Percentiles rank a stretch among this genome's conserved stretches.
phyloP scores from a whole-genome alignment of 441 rosid species.

The Bruguiera hainesii region DNA sequence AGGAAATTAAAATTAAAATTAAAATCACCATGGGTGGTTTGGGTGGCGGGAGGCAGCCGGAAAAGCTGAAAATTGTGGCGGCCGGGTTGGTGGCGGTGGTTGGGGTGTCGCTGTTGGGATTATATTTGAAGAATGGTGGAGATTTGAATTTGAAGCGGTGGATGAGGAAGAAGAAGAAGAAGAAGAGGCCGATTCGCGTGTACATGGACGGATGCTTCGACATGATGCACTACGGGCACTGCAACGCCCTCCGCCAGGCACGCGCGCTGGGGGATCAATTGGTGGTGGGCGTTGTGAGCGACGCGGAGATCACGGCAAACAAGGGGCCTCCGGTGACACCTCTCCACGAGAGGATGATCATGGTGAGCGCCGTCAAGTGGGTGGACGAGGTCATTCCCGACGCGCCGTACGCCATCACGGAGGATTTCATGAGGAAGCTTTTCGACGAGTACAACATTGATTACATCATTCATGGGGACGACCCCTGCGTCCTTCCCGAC shows the following conservation, averaged over 20 bases:
- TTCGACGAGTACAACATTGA: constrained; percentile 60
- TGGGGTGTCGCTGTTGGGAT: constrained; percentile 33
- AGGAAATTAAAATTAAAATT: too few relatives aligned
- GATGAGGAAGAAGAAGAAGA: constrained; percentile 27
- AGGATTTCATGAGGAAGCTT: constrained; percentile 58
- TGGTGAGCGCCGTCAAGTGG: constrained; percentile 73
- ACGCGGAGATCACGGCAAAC: constrained; percentile 55
- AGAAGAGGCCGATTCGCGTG: constrained; percentile 43
- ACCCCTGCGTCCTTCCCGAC: constrained; percentile 63
- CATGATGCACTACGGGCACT: constrained; percentile 85
- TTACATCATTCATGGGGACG: constrained; percentile 64
- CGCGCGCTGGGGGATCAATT: constrained; percentile 58
- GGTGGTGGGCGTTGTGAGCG: constrained; percentile 74
- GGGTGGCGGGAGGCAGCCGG: constrained; percentile 5
- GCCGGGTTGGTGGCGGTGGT: constrained; percentile 40
- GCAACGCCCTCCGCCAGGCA: constrained; percentile 77
- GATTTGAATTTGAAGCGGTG: constrained; percentile 6
- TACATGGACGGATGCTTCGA: constrained; percentile 84
- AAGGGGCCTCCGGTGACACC: constrained; percentile 77
- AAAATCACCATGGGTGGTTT: too few relatives aligned
- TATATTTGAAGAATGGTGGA: constrained; percentile 24
- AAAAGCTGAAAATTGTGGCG: constrained; percentile 29
- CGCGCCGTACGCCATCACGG: constrained; percentile 65
- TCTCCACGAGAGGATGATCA: constrained; percentile 49
- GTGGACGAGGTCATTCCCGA: constrained; percentile 64